Percentiles rank a stretch among this genome's conserved stretches.
Conservation (phyloP, 306 rosid species). For the Geum urbanum region DNA sequence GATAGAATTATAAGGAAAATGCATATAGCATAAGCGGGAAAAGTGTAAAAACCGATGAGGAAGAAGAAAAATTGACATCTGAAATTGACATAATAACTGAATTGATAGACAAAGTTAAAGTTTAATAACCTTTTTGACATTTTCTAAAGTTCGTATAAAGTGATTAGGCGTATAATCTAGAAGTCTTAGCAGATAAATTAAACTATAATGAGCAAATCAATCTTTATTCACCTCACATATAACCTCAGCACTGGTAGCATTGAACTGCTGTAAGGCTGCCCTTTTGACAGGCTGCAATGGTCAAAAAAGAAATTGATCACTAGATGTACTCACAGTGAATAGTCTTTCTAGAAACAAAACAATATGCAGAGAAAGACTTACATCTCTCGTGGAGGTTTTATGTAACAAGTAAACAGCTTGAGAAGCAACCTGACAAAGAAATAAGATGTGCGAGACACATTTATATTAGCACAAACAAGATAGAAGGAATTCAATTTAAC, state of each 20-base stretch:
- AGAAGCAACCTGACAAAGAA: slow-evolving; percentile 63
- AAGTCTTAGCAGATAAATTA: neutral
- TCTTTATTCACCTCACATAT: slow-evolving; percentile 61
- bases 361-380: slow-evolving; percentile 36
- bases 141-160: too few species aligned
- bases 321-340: neutral
- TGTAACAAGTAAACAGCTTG: slow-evolving; percentile 91
- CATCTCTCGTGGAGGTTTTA: slow-evolving; percentile 88
- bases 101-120: too few species aligned
- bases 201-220: neutral
- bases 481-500: neutral
- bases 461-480: slow-evolving; percentile 11
- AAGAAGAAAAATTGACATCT: too few species aligned
- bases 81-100: too few species aligned
- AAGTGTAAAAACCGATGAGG: too few species aligned
- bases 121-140: too few species aligned
- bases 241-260: slow-evolving; percentile 83
- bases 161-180: neutral
- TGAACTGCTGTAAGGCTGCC: slow-evolving; percentile 57
- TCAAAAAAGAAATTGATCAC: slow-evolving; percentile 12
- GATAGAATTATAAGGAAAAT: too few species aligned
- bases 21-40: too few species aligned
- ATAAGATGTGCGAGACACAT: slow-evolving; percentile 18
- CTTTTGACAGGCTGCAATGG: slow-evolving; percentile 79
- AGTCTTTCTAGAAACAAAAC: slow-evolving; percentile 3